phyloP scores from a whole-genome alignment of 306 rosid species.

The Lithocarpus polystachyus region DNA sequence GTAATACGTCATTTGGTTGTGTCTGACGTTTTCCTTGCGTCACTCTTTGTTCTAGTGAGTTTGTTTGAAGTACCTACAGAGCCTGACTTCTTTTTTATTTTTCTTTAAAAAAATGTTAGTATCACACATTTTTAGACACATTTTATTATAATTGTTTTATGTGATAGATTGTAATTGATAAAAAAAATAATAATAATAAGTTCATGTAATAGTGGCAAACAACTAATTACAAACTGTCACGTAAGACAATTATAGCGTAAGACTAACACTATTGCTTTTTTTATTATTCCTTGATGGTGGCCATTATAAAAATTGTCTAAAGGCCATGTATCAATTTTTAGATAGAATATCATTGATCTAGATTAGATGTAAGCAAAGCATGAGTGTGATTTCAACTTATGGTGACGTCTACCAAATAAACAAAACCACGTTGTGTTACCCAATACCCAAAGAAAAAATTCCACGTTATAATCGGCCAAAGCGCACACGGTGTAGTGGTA shows the following conservation, averaged over 20 bases:
- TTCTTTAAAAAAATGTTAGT: too few relatives aligned
- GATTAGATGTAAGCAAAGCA: too few relatives aligned
- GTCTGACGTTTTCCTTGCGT: conserved; percentile 33
- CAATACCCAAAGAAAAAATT: neutral
- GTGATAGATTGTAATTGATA: fast-evolving
- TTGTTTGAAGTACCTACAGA: conserved; percentile 16
- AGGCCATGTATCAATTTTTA: too few relatives aligned
- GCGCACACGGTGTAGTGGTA: neutral
- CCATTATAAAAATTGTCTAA: too few relatives aligned
- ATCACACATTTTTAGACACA: fast-evolving
- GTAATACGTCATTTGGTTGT: conserved; percentile 21
- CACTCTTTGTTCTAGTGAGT: neutral
- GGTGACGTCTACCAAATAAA: too few relatives aligned
- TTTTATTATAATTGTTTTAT: too few relatives aligned
- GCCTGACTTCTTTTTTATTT: neutral
- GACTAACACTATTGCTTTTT: fast-evolving
- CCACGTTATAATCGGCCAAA: neutral
- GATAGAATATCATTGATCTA: too few relatives aligned
- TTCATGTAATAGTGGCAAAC: fast-evolving
- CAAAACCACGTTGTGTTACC: too few relatives aligned
- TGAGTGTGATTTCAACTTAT: too few relatives aligned
- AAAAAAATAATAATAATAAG: fast-evolving
- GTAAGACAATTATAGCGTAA: too few relatives aligned
- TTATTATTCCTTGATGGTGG: too few relatives aligned
- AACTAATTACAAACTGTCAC: fast-evolving